These are phyloP conservation scores for Aciculosporium take DNA, from an alignment of 2,329 filamentous ascomycete species.

Conservation along the genomic window DNA sequence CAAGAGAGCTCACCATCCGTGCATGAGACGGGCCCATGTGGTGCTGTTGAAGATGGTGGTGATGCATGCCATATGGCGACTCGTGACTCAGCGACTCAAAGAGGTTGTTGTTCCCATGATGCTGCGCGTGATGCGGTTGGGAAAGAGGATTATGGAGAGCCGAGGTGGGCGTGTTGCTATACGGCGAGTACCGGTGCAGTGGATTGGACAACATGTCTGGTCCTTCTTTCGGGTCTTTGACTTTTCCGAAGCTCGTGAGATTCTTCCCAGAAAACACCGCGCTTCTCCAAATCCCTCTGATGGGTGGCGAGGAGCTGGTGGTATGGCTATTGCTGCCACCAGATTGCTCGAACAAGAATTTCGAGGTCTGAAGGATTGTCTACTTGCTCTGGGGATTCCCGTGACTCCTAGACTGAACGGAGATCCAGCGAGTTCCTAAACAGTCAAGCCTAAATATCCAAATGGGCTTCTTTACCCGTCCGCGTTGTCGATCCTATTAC, in stretches of 20 bases:
- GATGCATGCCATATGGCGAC: constrained; percentile 61
- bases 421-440: background rate
- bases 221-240: constrained; percentile 4
- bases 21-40: background rate
- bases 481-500: background rate
- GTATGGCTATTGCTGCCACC: background rate
- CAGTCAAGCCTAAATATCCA: background rate
- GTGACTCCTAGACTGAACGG: background rate
- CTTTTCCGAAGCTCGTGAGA: too few species aligned
- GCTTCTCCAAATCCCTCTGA: background rate
- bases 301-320: background rate
- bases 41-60: constrained; percentile 41
- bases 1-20: background rate
- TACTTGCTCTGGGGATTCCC: constrained; percentile 4
- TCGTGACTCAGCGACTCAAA: constrained; percentile 55
- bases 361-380: background rate
- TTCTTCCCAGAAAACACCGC: background rate
- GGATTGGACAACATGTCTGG: constrained; percentile 48
- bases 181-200: constrained; percentile 47
- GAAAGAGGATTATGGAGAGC: constrained; percentile 39
- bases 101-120: constrained; percentile 27
- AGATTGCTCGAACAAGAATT: background rate
- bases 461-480: background rate
- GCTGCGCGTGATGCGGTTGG: constrained; percentile 29
- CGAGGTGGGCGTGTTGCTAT: constrained; percentile 41